Conservation (phyloP, 2,329 filamentous ascomycete species). For the Scedosporium dehoogii region DNA sequence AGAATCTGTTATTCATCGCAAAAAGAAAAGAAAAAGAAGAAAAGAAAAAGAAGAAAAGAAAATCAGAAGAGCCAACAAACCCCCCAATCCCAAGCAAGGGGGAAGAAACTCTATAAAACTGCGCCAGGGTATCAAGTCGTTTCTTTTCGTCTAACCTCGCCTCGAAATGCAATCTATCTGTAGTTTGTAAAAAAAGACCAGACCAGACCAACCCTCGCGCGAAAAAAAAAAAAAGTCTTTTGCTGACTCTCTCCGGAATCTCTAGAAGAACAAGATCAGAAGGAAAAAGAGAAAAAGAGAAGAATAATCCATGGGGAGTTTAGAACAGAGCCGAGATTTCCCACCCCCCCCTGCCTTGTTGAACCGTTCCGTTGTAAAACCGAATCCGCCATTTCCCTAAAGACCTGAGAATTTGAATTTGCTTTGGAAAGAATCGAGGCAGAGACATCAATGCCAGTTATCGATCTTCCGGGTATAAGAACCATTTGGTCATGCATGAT, state of each 20-base stretch:
- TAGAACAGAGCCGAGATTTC: background rate
- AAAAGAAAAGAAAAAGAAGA: too few relatives aligned
- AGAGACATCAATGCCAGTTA: background rate
- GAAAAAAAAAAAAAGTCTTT: background rate
- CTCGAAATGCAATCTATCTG: background rate
- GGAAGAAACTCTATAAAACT: background rate
- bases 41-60: too few relatives aligned
- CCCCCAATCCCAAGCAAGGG: background rate
- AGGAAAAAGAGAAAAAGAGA: slow-evolving; percentile 4
- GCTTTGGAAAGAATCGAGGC: background rate
- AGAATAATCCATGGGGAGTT: slow-evolving; percentile 1
- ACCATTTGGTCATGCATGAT: background rate
- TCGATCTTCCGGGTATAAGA: background rate
- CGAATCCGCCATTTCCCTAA: background rate
- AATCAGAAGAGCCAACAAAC: background rate
- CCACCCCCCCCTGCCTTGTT: background rate
- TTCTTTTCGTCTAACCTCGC: slow-evolving; percentile 1
- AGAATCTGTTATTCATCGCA: too few relatives aligned
- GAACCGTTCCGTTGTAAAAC: background rate
- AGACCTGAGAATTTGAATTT: background rate
- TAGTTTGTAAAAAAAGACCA: background rate
- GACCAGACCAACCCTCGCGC: background rate
- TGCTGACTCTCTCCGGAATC: background rate
- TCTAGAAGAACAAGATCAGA: background rate
- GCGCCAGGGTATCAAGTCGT: background rate